Evolutionary conservation across 2,329 filamentous ascomycete genomes (phyloP), one percentile per base, ranked within the genome.

Genomic region (Nemania bipapillata): DNA sequence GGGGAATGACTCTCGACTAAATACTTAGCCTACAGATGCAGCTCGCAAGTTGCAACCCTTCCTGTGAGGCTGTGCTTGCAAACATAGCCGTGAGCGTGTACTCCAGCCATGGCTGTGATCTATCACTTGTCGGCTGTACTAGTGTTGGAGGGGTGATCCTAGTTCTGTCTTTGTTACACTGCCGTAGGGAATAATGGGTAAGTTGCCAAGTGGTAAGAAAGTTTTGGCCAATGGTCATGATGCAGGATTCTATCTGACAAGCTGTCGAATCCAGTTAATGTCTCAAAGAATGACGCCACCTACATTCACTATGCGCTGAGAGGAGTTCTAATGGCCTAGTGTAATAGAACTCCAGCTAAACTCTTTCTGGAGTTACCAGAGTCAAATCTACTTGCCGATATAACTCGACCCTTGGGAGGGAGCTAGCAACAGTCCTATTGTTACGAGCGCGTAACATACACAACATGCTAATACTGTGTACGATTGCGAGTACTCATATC

Each of bases 221-320:
- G 8, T 8, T n/a, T 22, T 30, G 6, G n/a, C 52, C 52, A 55
- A 40, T 37, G 9, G 30, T 20, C 32, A 55, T 37, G 12, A 35
- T 22, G 54, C 42, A 24, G 26, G 17, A 24, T 26, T 52, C 17
- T 26, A 26, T 28, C 3, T 6, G 47, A 15, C 22, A 9, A 45
- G 17, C n/a, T 8, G n/a, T 45, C 56, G 28, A 59, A 20, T 22
- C 7, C 35, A 20, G 35, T 45, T 12, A 35, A 30, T 62, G 35
- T 45, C 49, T 62, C 49, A 40, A 40, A 15, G 40, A 30, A 26
- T 3, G n/a, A 52, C 47, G 32, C 58, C 47, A 53, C 45, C 28
- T 61, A 12, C 35, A 11, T 61, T 35, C n/a, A 47, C 9, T 30
- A 58, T 26, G 11, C 37, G 8, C 17, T 12, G 9, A 30, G 4